Conservation (phyloP, 768 basidiomycete species). For the Pholiota microspora region DNA sequence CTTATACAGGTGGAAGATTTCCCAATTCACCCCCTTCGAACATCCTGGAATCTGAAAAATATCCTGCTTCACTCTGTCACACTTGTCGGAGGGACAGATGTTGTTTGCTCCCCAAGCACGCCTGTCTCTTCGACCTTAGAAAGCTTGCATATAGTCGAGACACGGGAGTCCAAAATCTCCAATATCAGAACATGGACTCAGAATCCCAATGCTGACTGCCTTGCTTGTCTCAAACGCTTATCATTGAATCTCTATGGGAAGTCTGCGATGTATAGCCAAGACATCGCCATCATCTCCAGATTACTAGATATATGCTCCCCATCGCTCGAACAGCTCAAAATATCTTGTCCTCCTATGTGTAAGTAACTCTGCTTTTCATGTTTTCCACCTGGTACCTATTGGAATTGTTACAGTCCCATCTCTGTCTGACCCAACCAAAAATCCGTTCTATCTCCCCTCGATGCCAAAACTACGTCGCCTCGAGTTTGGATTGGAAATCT, state of each 20-base stretch:
- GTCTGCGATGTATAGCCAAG: background rate
- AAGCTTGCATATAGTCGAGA: background rate
- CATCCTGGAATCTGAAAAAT: background rate
- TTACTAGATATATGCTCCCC: conserved; percentile 1
- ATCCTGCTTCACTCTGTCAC: conserved; percentile 1
- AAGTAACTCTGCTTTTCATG: no score
- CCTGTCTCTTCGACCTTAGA: background rate
- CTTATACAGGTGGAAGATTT: conserved; percentile 4
- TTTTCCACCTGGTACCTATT: background rate
- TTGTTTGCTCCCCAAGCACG: background rate
- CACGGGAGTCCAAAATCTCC: background rate
- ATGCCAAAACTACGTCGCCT: conserved; percentile 7
- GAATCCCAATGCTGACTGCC: background rate
- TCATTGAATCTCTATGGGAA: conserved; percentile 1
- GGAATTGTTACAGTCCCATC: background rate
- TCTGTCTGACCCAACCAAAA: background rate
- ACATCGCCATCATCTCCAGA: background rate
- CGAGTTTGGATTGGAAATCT: conserved; percentile 8
- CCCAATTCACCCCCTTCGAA: conserved; percentile 5
- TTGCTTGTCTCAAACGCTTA: background rate
- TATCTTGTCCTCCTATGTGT: conserved; percentile 3
- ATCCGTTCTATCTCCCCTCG: conserved; percentile 1
- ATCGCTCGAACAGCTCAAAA: conserved; percentile 1
- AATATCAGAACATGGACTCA: background rate
- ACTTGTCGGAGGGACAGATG: background rate